Evolutionary conservation across 2,329 filamentous ascomycete genomes (phyloP).

Genomic region (Aspergillus transmontanensis): DNA sequence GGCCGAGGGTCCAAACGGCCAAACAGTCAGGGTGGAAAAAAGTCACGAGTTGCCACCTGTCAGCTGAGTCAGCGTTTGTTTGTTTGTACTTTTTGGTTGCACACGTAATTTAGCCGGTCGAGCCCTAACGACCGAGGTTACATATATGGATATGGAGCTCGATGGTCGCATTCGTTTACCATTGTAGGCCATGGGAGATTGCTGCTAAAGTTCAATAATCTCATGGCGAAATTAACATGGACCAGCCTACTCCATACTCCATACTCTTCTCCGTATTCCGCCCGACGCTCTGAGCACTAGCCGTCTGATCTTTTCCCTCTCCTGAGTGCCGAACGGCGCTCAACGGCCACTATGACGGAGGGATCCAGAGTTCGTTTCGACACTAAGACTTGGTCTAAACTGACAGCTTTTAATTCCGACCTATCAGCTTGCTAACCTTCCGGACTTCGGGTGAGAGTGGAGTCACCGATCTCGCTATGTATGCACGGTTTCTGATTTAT

Average conservation of each 20-base stretch:
- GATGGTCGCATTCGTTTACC: not conserved
- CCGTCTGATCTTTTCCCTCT: constrained; percentile 4
- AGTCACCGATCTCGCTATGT: not conserved
- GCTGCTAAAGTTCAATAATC: not conserved
- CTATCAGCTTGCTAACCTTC: not conserved
- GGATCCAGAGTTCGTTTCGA: constrained; percentile 2
- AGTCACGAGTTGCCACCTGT: not conserved
- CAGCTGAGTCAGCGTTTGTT: not conserved
- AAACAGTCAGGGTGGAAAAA: no score
- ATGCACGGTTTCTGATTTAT: constrained; percentile 5
- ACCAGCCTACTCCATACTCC: constrained; percentile 2
- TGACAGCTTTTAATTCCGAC: not conserved
- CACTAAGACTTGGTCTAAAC: not conserved
- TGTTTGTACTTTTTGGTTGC: not conserved
- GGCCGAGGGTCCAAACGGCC: no score
- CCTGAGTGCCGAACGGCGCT: constrained; percentile 6
- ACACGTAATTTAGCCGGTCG: not conserved
- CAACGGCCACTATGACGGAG: constrained; percentile 6
- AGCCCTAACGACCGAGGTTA: not conserved
- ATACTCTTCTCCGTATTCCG: not conserved
- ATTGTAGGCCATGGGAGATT: not conserved
- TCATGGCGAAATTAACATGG: not conserved
- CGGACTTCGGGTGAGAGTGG: not conserved
- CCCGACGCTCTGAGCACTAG: not conserved
- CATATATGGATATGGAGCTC: not conserved